Percentiles rank a stretch among this genome's conserved stretches.
phyloP scores from a whole-genome alignment of 345 rosid genomes.

The Eucalyptus brandiana region DNA sequence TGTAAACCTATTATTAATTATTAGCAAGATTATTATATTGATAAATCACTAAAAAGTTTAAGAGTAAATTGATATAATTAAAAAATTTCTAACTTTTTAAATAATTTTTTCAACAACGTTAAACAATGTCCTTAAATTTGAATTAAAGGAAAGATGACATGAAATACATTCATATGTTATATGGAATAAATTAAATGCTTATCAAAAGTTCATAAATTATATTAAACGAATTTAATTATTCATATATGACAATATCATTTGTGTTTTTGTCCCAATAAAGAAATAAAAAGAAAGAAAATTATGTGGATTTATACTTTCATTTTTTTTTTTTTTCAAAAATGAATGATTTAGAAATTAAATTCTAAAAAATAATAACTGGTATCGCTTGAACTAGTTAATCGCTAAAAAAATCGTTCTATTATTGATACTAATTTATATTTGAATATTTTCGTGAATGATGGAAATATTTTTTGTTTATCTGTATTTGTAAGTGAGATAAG shows the following conservation, averaged over 20 bases:
- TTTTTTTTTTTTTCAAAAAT: accelerated
- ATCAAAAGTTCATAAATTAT: no score
- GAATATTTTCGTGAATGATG: accelerated
- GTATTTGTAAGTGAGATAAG: neutral
- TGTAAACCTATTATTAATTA: neutral
- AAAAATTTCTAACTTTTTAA: neutral
- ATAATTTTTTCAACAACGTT: neutral
- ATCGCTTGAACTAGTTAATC: neutral
- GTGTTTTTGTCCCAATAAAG: neutral
- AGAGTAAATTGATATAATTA: neutral
- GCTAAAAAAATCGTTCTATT: neutral
- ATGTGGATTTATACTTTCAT: neutral
- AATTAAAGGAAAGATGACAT: no score
- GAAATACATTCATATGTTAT: no score
- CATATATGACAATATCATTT: neutral
- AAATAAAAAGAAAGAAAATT: neutral
- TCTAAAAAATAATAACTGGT: neutral
- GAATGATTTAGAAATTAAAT: neutral
- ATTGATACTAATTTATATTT: neutral
- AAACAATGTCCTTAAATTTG: no score
- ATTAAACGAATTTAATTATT: no score
- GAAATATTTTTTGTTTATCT: neutral
- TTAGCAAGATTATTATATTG: accelerated
- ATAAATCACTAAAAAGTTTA: neutral
- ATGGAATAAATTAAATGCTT: no score